Base-by-base conservation (phyloP, 805 yeast species). In the Ogataea chonburiensis region DNA sequence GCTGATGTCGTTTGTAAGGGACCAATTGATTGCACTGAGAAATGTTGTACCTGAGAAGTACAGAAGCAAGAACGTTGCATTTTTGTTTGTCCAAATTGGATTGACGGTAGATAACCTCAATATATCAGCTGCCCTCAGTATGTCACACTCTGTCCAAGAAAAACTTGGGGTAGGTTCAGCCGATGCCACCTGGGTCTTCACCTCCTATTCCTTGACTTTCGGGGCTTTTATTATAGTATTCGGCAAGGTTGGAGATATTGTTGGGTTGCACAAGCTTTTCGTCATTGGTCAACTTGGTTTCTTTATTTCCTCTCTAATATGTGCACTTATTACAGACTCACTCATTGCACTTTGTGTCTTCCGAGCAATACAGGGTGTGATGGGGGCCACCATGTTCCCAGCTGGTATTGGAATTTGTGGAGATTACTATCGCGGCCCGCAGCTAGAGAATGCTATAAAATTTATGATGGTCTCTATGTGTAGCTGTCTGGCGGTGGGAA, bases 361-460 rank as follows among this genome's bases (percentile, higher is more conserved):
- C 33, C 55, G 75, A 46, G 71, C 73, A 1, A 34, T 70, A 1
- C 75, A 70, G 46, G 75, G 75, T 7, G 44, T 68, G 7, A 58
- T 63, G 16, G 75, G 66, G 1, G 63, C 75, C 2, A 59, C 63
- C 4, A 40, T 65, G 6, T 53, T 70, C 13, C 75, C 75, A 3
- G 29, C 49, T 12, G 43, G 46, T 2, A 34, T 40, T 32, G 41
- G 36, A 5, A 24, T 17, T 8, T 55, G 63, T 5, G 63, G 61
- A 0, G 42, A 53, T 28, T 49, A 55, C 17, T 63, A 56, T 34
- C 33, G 43, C 5, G 66, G 61, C 1, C 47, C 52, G 18, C 37
- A 46, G 10, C 42, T 61, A 14, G 60, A 52, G 5, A 39, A 37
- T 7, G 62, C 65, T 2, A 33, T 63, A 18, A 44, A 53, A 7